Base-by-base conservation (phyloP, 1,284 basidiomycete species). In the Amylostereum areolatum region DNA sequence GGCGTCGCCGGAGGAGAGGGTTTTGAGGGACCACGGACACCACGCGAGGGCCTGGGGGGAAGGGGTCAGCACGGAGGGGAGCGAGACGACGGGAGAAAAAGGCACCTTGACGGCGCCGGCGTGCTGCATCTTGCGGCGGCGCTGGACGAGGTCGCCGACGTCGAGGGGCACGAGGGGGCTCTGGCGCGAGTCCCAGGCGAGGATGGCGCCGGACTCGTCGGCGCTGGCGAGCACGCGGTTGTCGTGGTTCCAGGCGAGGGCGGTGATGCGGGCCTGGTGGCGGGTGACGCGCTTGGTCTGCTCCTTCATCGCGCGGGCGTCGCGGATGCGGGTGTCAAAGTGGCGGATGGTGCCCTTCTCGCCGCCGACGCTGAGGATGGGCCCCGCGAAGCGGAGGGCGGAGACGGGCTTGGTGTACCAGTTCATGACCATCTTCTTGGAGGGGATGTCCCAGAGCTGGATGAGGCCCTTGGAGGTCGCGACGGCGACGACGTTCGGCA, bases 1-100 rank as follows among this genome's bases (percentile, higher is more conserved):
- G 0, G 80, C 78, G 51, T 93, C 92, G 4, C 92, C 95, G 0
- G 89, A 87, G 1, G 92, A 92, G 25, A 97, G 77, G 4, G 94
- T 70, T 56, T 85, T 88, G 1, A 80, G 72, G 58, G 91, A 84
- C 92, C 92, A 96, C 0, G 93, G 92, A 62, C 87, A 92, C 91
- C 94, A 98, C 0, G 89, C 82, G 33, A 97, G 69, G 1, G 92
- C 92, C 89, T 92, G 32, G 4, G 9, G 25, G 24, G n/a, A n/a
- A n/a, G n/a, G n/a, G n/a, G n/a, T n/a, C n/a, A n/a, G n/a, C n/a
- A n/a, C n/a, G n/a, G n/a, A n/a, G n/a, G n/a, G n/a, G n/a, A n/a
- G n/a, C n/a, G n/a, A n/a, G n/a, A n/a, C n/a, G n/a, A n/a, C n/a
- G n/a, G n/a, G n/a, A n/a, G n/a, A n/a, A n/a, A 48, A 34, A 51